Base-by-base conservation (phyloP, 805 yeast genomes). In the Hanseniaspora singularis region DNA sequence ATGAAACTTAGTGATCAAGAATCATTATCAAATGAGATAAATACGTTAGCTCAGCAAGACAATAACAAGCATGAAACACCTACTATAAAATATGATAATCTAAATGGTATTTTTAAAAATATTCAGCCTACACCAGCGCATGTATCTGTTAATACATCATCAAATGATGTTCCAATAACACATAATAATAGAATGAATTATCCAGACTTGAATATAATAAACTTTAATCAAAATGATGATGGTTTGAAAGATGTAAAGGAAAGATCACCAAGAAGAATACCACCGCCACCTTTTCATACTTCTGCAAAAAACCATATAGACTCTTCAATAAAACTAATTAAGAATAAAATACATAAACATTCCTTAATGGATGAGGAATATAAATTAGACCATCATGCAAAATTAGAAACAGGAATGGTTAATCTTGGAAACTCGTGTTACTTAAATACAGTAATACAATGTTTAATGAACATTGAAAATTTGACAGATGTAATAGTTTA, bases 371-470 rank as follows among this genome's bases (percentile, higher is more conserved):
- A 50, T 39, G 57, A 52, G 10, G 49, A 40, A 12, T 52, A 48
- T 18, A 40, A 14, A 4, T 23, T 43, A 27, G 41, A 30, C 12
- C 48, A 43, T 19, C 48, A 48, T 24, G 51, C 55, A 3, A 51
- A 52, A n/a, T 51, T 54, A 32, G 52, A 53, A 40, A 40, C 49
- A 0, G 96, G 97, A 0, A 66, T 88, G 5, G 67, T 70, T 12
- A 88, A 88, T 59, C 66, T 88, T 51, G 95, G 96, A 2, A 89
- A 89, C 56, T 82, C 95, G 0, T 88, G 96, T 61, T 88, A 88
- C 62, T 81, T 88, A 87, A 88, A 88, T 63, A 81, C 95, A 53
- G 71, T 82, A 3, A 62, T 88, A n/a, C 97, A 88, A 63, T 85
- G 96, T 60, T 60, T 89, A 30, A 70, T 79, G 3, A 88, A 89